Base-by-base conservation (phyloP, 2,329 filamentous ascomycete species). In the Ceratocystis variospora region DNA sequence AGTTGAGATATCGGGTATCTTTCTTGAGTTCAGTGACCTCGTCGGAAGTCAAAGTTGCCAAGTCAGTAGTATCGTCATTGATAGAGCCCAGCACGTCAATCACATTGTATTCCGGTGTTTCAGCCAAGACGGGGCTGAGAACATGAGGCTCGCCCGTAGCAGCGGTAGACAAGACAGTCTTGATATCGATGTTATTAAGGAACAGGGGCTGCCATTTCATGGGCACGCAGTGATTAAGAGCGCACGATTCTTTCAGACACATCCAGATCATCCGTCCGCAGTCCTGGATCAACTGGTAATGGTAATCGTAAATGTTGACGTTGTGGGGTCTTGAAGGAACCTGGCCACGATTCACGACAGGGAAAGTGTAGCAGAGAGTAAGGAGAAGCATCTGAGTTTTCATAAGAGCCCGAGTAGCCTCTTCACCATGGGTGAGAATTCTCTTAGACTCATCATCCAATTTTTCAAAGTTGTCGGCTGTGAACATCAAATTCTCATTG, bases 261-360 rank as follows among this genome's bases (percentile, higher is more conserved):
- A 87, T 87, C 53, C 88, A 83, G 70, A 96, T 82, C 17, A 99
- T 77, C 28, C 86, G 85, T 2, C 90, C 91, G 44, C 97, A 81
- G 31, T 85, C 85, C 69, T 84, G 82, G 28, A 96, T 81, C 46
- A 96, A 77, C n/a, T 80, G 76, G 57, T 84, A 79, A 73, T 96
- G 96, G 73, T 90, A 87, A 73, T 97, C 93, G 41, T 87, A 90
- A 25, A 96, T 81, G 72, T 96, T 96, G 70, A 95, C 82, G 31
- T 85, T 82, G 65, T 83, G 85, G 71, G 96, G 88, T 10, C 45
- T 50, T 10, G 61, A 53, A 33, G 37, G 53, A 12, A 61, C 28
- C 55, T 68, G 67, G 2, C 48, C 31, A 41, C 64, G 59, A 3
- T 12, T 44, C 31, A 55, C n/a, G 50, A 50, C 31, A 17, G 67